phyloP scores from a whole-genome alignment of 2,329 filamentous ascomycete genomes.

The Phyllosticta paracitricarpa region DNA sequence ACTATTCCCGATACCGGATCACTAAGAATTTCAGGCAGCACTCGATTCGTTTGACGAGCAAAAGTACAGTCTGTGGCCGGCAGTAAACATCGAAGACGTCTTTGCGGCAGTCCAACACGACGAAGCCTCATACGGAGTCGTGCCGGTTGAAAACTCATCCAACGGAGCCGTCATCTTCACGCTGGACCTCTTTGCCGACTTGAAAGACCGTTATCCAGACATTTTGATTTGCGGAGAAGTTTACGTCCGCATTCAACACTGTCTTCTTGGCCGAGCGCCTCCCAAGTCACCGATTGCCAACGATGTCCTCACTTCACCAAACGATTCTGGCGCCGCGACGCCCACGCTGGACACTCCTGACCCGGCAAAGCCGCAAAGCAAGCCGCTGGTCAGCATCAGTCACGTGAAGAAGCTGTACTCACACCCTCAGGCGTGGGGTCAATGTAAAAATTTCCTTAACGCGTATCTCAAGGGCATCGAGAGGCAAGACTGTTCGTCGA shows the following conservation, averaged over 20 bases:
- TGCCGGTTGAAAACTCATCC: slow-evolving; percentile 92
- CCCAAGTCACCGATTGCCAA: not conserved
- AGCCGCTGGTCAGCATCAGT: slow-evolving; percentile 43
- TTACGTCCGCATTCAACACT: slow-evolving; percentile 84
- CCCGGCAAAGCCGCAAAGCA: slow-evolving; percentile 36
- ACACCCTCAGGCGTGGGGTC: slow-evolving; percentile 91
- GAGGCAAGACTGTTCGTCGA: slow-evolving; percentile 73
- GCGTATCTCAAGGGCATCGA: slow-evolving; percentile 63
- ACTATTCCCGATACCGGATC: not conserved
- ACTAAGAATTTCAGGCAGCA: slow-evolving; percentile 40
- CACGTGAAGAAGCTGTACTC: slow-evolving; percentile 73
- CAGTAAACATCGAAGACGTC: slow-evolving; percentile 52
- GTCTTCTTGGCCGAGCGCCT: slow-evolving; percentile 51
- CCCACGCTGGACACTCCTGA: slow-evolving; percentile 40
- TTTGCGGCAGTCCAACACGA: slow-evolving; percentile 67
- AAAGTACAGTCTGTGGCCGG: slow-evolving; percentile 30
- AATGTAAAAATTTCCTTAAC: slow-evolving; percentile 69
- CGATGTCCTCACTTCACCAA: not conserved
- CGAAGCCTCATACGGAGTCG: slow-evolving; percentile 60
- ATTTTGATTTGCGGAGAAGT: slow-evolving; percentile 72
- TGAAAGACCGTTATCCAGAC: slow-evolving; percentile 51
- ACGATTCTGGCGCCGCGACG: slow-evolving; percentile 36
- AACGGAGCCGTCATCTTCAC: slow-evolving; percentile 89
- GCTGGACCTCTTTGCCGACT: slow-evolving; percentile 77
- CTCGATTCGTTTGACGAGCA: slow-evolving; percentile 39